Base-by-base conservation (phyloP, 306 rosid genomes). In the Vigna unguiculata region DNA sequence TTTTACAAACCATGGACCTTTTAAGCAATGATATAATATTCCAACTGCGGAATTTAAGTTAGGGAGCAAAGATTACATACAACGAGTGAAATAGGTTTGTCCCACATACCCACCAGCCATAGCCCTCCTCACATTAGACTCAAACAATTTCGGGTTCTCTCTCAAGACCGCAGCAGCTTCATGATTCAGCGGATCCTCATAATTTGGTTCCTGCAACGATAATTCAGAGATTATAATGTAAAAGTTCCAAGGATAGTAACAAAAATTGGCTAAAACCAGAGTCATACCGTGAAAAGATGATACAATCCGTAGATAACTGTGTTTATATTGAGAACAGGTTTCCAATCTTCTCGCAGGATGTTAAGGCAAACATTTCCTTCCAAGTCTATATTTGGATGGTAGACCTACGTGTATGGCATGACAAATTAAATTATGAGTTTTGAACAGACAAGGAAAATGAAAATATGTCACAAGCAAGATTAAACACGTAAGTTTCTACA, bases 371-470 rank as follows among this genome's bases (percentile, higher is more conserved):
- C 98, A 70, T 91, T 91, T 65, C 98, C 98, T 81, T 93, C 98
- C 93, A 93, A 90, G 80, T 93, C 98, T 72, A 93, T 93, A 73
- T 93, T 93, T 3, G 98, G 98, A 84, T 93, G 97, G 85, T 93
- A 93, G 59, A 93, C 85, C 97, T 93, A 83, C 76, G 71, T 71
- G 78, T 38, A 19, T 3, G 64, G 76, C 11, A 81, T 14, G 60
- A 55, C 49, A 61, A n/a, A 74, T 54, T 63, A 75, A 19, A 34
- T 43, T 63, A 54, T 16, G 17, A 54, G 8, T 24, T 16, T 62
- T 51, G 34, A 69, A 46, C 51, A 67, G 17, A 71, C 63, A 16
- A 78, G 0, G 22, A 40, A 5, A 66, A 47, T 51, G 28, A 63
- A 41, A 45, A 4, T 9, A 40, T 52, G 55, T n/a, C 55, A 49